Percentiles rank a stretch among this genome's conserved stretches.
These are phyloP conservation scores for Carallia pectinifolia DNA, from an alignment of 345 rosid genomes.

Conservation along the genomic window DNA sequence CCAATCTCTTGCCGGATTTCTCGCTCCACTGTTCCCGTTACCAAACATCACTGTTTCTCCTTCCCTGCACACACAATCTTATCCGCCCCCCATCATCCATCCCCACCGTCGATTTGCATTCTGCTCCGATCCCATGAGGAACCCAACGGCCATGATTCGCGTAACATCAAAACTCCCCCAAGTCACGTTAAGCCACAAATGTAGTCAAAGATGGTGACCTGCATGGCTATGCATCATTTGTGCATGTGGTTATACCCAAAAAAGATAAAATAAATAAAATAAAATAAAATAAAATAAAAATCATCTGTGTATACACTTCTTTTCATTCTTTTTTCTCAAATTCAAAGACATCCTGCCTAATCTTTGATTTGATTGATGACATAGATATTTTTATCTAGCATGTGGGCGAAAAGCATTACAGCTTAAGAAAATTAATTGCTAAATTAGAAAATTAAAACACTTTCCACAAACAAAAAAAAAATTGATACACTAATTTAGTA, in stretches of 20 bases:
- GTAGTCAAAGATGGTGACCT: background rate
- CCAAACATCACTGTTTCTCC: conserved; percentile 22
- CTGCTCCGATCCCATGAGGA: background rate
- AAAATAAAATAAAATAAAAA: background rate
- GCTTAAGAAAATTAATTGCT: no score
- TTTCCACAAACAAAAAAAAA: no score
- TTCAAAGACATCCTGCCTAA: no score
- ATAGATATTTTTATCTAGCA: no score
- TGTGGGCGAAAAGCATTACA: no score
- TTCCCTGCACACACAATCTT: background rate
- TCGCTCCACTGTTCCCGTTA: conserved; percentile 42
- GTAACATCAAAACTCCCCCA: no score
- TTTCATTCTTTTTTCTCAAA: no score
- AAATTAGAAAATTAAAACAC: no score
- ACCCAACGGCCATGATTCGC: background rate
- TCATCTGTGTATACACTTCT: no score
- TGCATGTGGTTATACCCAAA: background rate
- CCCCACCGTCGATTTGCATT: background rate
- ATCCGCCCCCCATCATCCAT: background rate
- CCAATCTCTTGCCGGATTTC: conserved; percentile 48
- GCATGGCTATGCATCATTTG: background rate
- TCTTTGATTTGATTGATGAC: no score
- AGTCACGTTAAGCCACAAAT: background rate
- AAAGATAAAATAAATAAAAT: background rate
- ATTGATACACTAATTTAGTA: no score